A percentile compares a stretch with the other conserved stretches of the same genome.
Evolutionary conservation across 148 eudicot species (phyloP).

Genomic region (Beta vulgaris): DNA sequence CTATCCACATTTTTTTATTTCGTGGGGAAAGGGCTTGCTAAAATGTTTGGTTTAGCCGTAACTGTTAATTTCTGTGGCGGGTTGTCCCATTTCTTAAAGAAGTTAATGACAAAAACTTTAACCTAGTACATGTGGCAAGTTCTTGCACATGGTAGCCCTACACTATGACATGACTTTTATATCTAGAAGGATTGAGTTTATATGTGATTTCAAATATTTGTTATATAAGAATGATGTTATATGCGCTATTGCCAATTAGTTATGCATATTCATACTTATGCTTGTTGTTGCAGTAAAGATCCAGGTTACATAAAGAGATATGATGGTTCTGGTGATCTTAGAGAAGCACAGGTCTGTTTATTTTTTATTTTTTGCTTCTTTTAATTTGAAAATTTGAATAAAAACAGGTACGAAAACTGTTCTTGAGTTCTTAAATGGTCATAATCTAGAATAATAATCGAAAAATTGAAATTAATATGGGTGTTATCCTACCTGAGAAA

Average conservation of each 20-base stretch:
- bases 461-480: too few species aligned
- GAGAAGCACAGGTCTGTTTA: constrained; percentile 52
- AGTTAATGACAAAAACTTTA: too few species aligned
- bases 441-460: neutral
- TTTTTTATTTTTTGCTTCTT: too few species aligned
- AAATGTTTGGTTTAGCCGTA: neutral
- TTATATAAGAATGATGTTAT: neutral
- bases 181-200: neutral
- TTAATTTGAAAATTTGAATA: too few species aligned
- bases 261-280: neutral
- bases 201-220: neutral
- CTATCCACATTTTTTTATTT: too few species aligned
- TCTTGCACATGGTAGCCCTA: neutral
- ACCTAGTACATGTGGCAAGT: neutral
- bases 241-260: neutral
- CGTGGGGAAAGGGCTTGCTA: neutral
- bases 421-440: neutral
- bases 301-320: constrained; percentile 74
- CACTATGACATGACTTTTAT: neutral
- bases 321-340: constrained; percentile 26
- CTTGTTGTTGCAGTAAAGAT: constrained; percentile 66
- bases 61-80: too few species aligned
- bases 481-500: neutral
- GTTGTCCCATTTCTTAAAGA: too few species aligned
- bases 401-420: constrained; percentile 43